Percentiles rank a stretch among this genome's conserved stretches.
Conservation (phyloP, 352 stramenopile genomes). For the Phytophthora palmivora region DNA sequence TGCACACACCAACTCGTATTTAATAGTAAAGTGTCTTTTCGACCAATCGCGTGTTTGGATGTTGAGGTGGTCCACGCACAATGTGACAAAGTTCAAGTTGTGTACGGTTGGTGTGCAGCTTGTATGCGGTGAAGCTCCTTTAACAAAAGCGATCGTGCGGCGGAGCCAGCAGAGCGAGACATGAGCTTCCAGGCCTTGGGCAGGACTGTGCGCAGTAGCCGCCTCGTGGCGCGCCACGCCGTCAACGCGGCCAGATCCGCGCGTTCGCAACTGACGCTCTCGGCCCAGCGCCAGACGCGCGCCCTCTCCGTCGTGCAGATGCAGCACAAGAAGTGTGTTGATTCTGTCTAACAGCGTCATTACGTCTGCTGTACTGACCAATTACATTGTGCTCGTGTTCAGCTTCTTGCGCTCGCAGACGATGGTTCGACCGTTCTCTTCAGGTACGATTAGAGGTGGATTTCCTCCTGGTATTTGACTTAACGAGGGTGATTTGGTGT, state of each 20-base stretch:
- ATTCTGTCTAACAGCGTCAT: too few relatives aligned
- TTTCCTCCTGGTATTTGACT: not conserved
- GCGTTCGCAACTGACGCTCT: constrained; percentile 17
- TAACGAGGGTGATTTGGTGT: not conserved
- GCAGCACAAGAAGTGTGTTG: constrained; percentile 34
- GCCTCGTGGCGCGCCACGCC: constrained; percentile 38
- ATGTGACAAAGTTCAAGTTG: constrained; percentile 34
- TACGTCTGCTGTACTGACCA: too few relatives aligned
- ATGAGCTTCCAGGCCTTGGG: constrained; percentile 69
- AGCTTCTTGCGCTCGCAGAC: constrained; percentile 40
- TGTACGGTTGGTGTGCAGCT: constrained; percentile 28
- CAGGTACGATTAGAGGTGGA: constrained; percentile 33
- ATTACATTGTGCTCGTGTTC: not conserved
- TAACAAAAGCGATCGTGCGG: constrained; percentile 32
- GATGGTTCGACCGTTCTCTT: constrained; percentile 52
- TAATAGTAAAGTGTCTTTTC: too few relatives aligned
- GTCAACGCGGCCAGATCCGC: constrained; percentile 18
- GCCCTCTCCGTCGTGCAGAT: constrained; percentile 43
- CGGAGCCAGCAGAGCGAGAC: constrained; percentile 9
- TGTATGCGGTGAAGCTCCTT: constrained; percentile 19
- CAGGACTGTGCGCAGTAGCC: constrained; percentile 48
- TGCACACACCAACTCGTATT: constrained; percentile 7
- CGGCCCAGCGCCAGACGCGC: constrained; percentile 20
- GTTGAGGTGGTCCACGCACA: not conserved
- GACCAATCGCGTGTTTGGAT: constrained; percentile 22